phyloP scores from a whole-genome alignment of 2,329 filamentous ascomycete genomes.

The Aspergillus thermomutatus region DNA sequence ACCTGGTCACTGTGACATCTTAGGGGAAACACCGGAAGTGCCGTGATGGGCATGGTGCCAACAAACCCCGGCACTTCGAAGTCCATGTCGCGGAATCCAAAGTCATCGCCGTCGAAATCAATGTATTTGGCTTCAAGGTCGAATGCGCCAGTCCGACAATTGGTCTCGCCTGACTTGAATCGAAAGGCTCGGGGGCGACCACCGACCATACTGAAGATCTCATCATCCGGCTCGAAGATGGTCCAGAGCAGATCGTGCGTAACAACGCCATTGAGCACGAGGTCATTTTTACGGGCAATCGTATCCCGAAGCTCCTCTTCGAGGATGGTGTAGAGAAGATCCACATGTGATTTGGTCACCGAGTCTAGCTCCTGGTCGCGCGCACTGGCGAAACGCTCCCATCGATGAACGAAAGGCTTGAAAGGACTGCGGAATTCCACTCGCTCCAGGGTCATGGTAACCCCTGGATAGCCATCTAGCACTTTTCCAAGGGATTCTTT shows the following conservation, averaged over 20 bases:
- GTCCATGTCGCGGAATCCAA: constrained; percentile 9
- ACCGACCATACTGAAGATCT: constrained; percentile 7
- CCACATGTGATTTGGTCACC: constrained; percentile 46
- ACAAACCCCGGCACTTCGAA: constrained; percentile 11
- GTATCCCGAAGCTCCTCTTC: constrained; percentile 50
- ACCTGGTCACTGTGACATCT: constrained; percentile 42
- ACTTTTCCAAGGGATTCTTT: constrained; percentile 56
- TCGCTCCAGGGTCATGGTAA: constrained; percentile 58
- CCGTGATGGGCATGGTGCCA: constrained; percentile 42
- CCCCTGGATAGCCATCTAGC: constrained; percentile 57
- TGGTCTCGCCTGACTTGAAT: background rate
- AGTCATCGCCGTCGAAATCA: constrained; percentile 19
- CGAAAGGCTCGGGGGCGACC: constrained; percentile 10
- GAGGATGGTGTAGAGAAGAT: constrained; percentile 48
- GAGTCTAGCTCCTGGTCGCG: constrained; percentile 43
- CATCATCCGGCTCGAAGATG: constrained; percentile 34
- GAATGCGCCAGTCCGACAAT: constrained; percentile 8
- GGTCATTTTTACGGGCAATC: constrained; percentile 51
- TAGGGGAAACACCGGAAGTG: constrained; percentile 44
- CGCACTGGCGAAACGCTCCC: constrained; percentile 48
- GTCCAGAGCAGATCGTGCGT: constrained; percentile 47
- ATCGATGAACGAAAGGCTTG: constrained; percentile 64
- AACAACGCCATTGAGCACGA: constrained; percentile 52
- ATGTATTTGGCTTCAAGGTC: constrained; percentile 9
- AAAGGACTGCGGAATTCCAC: constrained; percentile 62